Evolutionary conservation across 345 rosid species (phyloP).

Genomic region (Excoecaria agallocha): DNA sequence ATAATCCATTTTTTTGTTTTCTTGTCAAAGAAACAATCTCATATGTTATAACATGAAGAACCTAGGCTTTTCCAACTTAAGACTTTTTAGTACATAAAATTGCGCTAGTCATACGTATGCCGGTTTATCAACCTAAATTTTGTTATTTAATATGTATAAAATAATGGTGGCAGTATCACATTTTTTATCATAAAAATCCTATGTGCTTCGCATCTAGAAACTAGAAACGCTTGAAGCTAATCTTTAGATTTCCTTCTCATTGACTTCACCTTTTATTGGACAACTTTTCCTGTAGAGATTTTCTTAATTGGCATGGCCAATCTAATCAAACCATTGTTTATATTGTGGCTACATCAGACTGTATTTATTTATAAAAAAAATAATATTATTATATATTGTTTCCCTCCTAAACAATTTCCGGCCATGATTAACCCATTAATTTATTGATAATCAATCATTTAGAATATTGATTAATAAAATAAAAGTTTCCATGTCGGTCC

Average conservation of each 20-base stretch:
- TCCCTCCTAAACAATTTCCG: neutral
- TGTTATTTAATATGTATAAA: neutral
- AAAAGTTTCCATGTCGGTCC: slow-evolving; percentile 1
- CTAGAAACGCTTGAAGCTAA: neutral
- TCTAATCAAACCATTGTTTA: slow-evolving; percentile 1
- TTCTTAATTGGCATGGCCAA: neutral
- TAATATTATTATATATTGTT: neutral
- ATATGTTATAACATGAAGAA: neutral
- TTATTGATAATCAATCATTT: neutral
- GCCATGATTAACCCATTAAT: neutral
- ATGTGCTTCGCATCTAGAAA: neutral
- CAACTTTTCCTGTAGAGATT: neutral
- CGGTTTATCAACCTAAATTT: neutral
- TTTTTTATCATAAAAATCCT: neutral
- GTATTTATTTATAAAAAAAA: too few species aligned
- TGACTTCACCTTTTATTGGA: neutral
- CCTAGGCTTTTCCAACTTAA: neutral
- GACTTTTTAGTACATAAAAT: slow-evolving; percentile 5
- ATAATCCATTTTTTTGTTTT: neutral
- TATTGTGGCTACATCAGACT: neutral
- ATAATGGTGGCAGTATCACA: neutral
- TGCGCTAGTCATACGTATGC: neutral
- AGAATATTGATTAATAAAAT: neutral
- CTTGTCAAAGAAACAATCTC: neutral
- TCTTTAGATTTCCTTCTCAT: neutral